A percentile compares a stretch with the other conserved stretches of the same genome.
Conservation (phyloP, 2,329 filamentous ascomycete genomes). For the Venturia nashicola region DNA sequence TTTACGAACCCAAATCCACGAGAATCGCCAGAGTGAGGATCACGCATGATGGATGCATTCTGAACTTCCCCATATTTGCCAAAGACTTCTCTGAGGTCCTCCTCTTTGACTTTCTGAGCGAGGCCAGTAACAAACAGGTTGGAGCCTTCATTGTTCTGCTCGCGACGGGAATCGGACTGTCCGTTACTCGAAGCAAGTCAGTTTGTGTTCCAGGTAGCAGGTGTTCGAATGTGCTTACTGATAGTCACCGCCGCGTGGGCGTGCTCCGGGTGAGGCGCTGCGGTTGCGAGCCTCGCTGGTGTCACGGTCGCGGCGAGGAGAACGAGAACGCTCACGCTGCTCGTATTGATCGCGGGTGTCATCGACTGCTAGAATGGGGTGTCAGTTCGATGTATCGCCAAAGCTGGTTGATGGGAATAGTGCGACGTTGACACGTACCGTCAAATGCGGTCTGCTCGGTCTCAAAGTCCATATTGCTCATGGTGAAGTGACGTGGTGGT, state of each 20-base stretch:
- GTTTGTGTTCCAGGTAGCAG: constrained; percentile 12
- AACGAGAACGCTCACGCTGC: constrained; percentile 46
- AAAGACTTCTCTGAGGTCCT: constrained; percentile 87
- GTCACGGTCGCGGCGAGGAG: constrained; percentile 42
- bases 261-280: constrained; percentile 52
- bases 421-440: constrained; percentile 34
- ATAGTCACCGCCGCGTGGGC: constrained; percentile 29
- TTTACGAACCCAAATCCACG: constrained; percentile 99
- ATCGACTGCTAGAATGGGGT: constrained; percentile 16
- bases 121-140: constrained; percentile 99
- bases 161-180: constrained; percentile 21
- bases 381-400: constrained; percentile 9
- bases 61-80: constrained; percentile 98
- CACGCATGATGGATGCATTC: constrained; percentile 99
- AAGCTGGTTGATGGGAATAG: background rate
- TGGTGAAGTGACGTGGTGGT: constrained; percentile 13
- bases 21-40: constrained; percentile 96
- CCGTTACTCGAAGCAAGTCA: constrained; percentile 22
- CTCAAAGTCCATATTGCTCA: constrained; percentile 51
- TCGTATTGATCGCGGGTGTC: constrained; percentile 47
- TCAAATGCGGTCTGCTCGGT: constrained; percentile 54
- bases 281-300: constrained; percentile 47
- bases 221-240: constrained; percentile 25
- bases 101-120: constrained; percentile 79
- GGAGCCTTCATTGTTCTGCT: constrained; percentile 85